Conservation (phyloP, 108 stramenopile genomes). For the Fragilariopsis cylindrus region DNA sequence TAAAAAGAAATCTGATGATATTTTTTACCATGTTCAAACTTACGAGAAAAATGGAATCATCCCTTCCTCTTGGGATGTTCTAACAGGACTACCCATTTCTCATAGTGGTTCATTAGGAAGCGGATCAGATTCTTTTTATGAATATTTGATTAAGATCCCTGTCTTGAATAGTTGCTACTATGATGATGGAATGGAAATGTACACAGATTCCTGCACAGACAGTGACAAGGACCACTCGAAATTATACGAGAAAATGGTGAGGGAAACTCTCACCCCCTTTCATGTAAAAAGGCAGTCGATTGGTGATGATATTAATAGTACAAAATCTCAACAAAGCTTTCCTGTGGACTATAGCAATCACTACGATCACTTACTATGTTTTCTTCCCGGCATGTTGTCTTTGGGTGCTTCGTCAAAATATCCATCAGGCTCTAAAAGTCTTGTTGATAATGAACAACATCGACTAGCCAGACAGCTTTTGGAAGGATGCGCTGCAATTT, state of each 20-base stretch:
- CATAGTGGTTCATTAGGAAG: conserved; percentile 49
- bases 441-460: conserved; percentile 1
- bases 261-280: conserved; percentile 7
- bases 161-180: conserved; percentile 18
- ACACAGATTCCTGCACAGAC: background rate
- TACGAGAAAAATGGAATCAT: conserved; percentile 16
- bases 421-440: background rate
- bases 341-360: conserved; percentile 26
- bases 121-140: conserved; percentile 70
- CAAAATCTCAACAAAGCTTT: conserved; percentile 4
- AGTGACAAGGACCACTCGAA: conserved; percentile 10
- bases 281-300: background rate
- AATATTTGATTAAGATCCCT: conserved; percentile 68
- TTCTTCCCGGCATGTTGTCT: conserved; percentile 66
- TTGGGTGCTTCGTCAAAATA: conserved; percentile 31
- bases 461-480: conserved; percentile 26
- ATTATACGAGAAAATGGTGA: conserved; percentile 25
- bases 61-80: conserved; percentile 32
- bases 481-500: conserved; percentile 24
- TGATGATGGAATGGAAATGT: conserved; percentile 25
- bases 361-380: conserved; percentile 76
- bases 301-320: background rate
- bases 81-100: conserved; percentile 18
- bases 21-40: conserved; percentile 27
- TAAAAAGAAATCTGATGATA: conserved; percentile 22